Base-by-base conservation (phyloP, 257 asterid species). In the Handroanthus guayacan region DNA sequence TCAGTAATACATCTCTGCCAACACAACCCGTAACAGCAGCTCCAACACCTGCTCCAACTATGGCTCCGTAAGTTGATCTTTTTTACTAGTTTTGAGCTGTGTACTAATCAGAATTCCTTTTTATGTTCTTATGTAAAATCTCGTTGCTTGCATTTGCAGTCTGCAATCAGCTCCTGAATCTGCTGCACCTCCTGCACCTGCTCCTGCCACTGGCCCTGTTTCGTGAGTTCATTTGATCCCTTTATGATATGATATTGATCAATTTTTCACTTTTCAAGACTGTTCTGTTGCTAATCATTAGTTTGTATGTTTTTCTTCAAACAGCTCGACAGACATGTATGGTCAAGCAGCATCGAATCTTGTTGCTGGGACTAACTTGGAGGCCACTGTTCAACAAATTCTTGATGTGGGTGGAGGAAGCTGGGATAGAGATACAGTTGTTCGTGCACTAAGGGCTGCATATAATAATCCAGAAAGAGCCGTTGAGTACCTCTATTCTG, bases 401-500 rank as follows among this genome's bases (percentile, higher is more conserved):
- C 85, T 93, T 85, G 97, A 91, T 82, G 89, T 93, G 95, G 98
- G 98, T 72, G 97, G 94, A 78, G 98, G 97, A 69, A 89, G 92
- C 78, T 91, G 97, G 98, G 92, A 90, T 47, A 84, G 97, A 83
- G 95, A 93, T 67, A 88, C 91, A 4, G 95, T 91, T 74, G 77
- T 89, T 47, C 97, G 92, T 67, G 96, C 98, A 55, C 76, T 93
- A 75, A 86, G 95, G 72, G 97, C 97, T 60, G 98, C 98, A 66
- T 93, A 36, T 81, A 93, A 93, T 74, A 93, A 93, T 79, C 98
- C 98, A 2, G 97, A 89, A 86, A 85, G 97, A 85, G 97, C 98
- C 62, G 93, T 93, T 74, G 98, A 93, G 17, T 93, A 91, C 85
- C 87, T 93, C 39, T 93, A 93, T 80, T 88, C 96, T 43, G 98